Evolutionary conservation across 768 basidiomycete genomes (phyloP).

Genomic region (Rhodotorula graminis): DNA sequence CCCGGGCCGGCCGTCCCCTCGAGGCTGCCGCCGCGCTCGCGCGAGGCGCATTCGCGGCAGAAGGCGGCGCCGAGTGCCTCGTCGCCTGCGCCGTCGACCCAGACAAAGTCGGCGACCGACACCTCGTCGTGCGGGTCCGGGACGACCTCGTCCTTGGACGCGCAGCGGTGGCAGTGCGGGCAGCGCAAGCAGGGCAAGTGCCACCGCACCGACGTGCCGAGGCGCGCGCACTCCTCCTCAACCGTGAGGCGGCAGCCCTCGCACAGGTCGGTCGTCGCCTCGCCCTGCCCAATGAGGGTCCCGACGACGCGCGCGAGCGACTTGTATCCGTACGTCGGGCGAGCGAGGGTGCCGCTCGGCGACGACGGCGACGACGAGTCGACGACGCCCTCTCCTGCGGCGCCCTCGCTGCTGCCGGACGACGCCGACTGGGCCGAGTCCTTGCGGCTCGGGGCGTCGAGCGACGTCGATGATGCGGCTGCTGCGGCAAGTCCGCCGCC

Average conservation of each 20-base stretch:
- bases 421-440: conserved; percentile 34
- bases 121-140: conserved; percentile 47
- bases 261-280: conserved; percentile 75
- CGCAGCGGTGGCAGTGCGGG: conserved; percentile 67
- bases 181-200: conserved; percentile 93
- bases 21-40: conserved; percentile 43
- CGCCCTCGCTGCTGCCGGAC: not conserved
- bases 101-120: conserved; percentile 18
- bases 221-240: conserved; percentile 91
- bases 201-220: conserved; percentile 96
- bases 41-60: conserved; percentile 59
- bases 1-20: conserved; percentile 6
- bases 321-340: conserved; percentile 43
- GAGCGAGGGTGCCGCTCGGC: not conserved
- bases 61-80: conserved; percentile 44
- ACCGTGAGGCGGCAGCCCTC: conserved; percentile 81
- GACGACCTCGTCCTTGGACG: conserved; percentile 44
- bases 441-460: conserved; percentile 4
- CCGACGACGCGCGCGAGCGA: conserved; percentile 40
- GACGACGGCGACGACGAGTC: not conserved
- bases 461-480: not conserved
- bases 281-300: conserved; percentile 47
- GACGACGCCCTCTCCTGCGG: not conserved
- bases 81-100: conserved; percentile 2
- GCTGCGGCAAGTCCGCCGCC: not conserved